These are phyloP conservation scores for Acacia confusa DNA, from an alignment of 306 rosid species.

Conservation along the genomic window DNA sequence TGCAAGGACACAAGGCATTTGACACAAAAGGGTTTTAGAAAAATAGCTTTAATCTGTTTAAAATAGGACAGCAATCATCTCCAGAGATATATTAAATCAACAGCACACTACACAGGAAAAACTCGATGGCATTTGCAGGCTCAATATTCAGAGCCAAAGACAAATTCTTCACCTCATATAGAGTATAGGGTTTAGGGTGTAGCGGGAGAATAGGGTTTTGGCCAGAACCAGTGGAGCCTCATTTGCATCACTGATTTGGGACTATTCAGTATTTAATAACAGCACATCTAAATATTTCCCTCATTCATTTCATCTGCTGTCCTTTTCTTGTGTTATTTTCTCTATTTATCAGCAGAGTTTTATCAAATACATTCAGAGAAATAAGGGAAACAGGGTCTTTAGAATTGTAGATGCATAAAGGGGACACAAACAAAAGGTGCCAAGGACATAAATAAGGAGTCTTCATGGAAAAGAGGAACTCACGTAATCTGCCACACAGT, in stretches of 20 bases:
- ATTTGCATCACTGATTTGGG: not conserved
- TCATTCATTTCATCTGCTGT: not conserved
- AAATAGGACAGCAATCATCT: not conserved
- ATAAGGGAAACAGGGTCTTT: not conserved
- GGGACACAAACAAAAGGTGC: not conserved
- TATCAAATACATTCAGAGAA: not conserved
- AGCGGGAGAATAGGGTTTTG: not conserved
- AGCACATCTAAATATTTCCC: not conserved
- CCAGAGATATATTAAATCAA: not conserved
- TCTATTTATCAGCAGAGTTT: not conserved
- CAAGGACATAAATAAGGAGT: not conserved
- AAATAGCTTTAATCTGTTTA: not conserved
- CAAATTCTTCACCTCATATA: not conserved
- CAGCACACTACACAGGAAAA: not conserved
- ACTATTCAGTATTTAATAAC: not conserved
- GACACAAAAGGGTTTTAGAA: conserved; percentile 5
- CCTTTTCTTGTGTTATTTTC: not conserved
- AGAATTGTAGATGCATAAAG: not conserved
- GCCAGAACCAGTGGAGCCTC: not conserved
- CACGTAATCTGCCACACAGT: conserved; percentile 70
- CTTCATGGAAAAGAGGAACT: conserved; percentile 34
- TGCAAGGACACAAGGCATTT: conserved; percentile 3
- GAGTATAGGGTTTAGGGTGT: not conserved
- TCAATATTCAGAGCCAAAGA: not conserved
- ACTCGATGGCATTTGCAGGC: not conserved